A percentile compares a stretch with the other conserved stretches of the same genome.
Evolutionary conservation across 2,329 filamentous ascomycete genomes (phyloP).

Genomic region (Aspergillus eucalypticola): DNA sequence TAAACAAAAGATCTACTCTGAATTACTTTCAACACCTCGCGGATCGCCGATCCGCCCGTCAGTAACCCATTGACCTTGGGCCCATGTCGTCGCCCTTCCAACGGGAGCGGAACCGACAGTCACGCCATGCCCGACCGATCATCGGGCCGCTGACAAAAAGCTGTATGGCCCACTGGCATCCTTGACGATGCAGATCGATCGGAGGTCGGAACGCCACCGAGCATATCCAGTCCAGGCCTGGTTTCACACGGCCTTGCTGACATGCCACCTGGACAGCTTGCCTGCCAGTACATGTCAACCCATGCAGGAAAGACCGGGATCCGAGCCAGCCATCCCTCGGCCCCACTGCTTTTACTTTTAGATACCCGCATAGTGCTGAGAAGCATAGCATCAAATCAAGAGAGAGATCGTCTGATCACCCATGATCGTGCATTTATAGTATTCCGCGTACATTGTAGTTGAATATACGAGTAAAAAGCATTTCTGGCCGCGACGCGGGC

Average conservation of each 20-base stretch:
- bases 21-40: neutral
- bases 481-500: neutral
- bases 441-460: neutral
- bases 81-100: neutral
- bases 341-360: conserved; percentile 13
- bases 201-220: conserved; percentile 6
- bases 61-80: conserved; percentile 1
- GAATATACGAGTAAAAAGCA: neutral
- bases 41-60: conserved; percentile 1
- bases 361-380: conserved; percentile 24
- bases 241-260: conserved; percentile 16
- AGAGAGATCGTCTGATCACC: neutral
- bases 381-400: conserved; percentile 10
- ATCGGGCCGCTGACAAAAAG: conserved; percentile 10
- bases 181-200: conserved; percentile 3
- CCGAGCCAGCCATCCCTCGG: neutral
- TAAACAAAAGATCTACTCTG: conserved; percentile 18
- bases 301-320: neutral
- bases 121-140: conserved; percentile 5
- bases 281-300: conserved; percentile 9
- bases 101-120: neutral
- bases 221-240: conserved; percentile 12
- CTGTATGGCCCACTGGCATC: conserved; percentile 8
- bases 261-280: conserved; percentile 14
- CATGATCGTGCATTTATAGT: neutral